Percentiles rank a stretch among this genome's conserved stretches.
Evolutionary conservation across 2,329 filamentous ascomycete genomes (phyloP).

Genomic region (Calycina herbarum): DNA sequence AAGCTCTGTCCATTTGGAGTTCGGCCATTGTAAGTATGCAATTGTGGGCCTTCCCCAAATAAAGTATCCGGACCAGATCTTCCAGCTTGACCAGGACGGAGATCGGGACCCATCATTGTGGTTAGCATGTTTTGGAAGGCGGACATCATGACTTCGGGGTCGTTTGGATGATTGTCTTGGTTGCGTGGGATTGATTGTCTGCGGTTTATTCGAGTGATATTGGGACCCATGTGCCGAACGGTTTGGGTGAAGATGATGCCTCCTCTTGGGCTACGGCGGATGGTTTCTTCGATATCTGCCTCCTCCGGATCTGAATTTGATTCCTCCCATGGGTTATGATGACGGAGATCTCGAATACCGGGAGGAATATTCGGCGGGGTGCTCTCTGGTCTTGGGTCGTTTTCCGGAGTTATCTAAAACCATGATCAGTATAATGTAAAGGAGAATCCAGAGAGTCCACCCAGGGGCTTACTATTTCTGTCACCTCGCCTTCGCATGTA

Average conservation of each 20-base stretch:
- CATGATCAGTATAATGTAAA: conserved; percentile 32
- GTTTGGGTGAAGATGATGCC: conserved; percentile 34
- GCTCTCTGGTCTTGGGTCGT: conserved; percentile 58
- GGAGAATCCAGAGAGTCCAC: not conserved
- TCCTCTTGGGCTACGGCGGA: conserved; percentile 34
- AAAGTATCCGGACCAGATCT: conserved; percentile 35
- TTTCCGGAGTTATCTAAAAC: conserved; percentile 52
- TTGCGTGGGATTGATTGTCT: conserved; percentile 7
- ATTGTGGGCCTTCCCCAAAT: conserved; percentile 10
- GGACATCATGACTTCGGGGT: conserved; percentile 34
- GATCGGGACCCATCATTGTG: conserved; percentile 42
- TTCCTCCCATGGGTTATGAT: conserved; percentile 35
- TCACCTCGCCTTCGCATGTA: conserved; percentile 73
- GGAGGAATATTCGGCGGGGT: conserved; percentile 18
- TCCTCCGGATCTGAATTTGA: conserved; percentile 59
- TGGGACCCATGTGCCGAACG: conserved; percentile 23
- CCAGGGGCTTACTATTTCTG: conserved; percentile 72
- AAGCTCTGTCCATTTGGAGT: conserved; percentile 23
- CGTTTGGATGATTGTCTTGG: conserved; percentile 14
- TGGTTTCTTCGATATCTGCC: conserved; percentile 54
- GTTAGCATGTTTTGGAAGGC: conserved; percentile 48
- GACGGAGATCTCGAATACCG: conserved; percentile 21
- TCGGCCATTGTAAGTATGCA: conserved; percentile 26
- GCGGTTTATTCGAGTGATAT: conserved; percentile 5
- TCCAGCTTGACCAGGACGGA: conserved; percentile 31